A percentile compares a stretch with the other conserved stretches of the same genome.
Evolutionary conservation across 306 rosid species (phyloP).

Genomic region (Alnus rubra): DNA sequence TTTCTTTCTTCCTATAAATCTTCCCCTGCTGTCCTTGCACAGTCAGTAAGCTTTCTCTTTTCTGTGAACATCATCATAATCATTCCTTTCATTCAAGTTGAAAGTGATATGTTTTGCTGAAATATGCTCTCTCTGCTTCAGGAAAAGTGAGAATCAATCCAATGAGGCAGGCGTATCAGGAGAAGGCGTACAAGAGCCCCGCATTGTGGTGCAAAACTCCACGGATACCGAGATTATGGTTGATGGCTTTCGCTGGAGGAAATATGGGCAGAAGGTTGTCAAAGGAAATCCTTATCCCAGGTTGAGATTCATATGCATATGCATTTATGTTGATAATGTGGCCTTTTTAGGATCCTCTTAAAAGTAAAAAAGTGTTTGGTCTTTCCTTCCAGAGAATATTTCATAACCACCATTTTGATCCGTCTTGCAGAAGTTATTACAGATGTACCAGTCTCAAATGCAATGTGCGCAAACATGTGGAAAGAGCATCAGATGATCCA

Average conservation of each 20-base stretch:
- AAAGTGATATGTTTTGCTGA: slow-evolving; percentile 17
- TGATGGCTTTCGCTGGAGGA: slow-evolving; percentile 96
- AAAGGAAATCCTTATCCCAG: slow-evolving; percentile 93
- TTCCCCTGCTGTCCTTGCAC: not conserved
- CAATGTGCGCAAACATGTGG: slow-evolving; percentile 84
- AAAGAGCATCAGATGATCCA: slow-evolving; percentile 87
- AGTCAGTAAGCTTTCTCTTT: not conserved
- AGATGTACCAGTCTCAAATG: slow-evolving; percentile 85
- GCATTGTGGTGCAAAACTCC: slow-evolving; percentile 58
- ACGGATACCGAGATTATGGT: slow-evolving; percentile 59
- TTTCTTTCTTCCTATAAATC: not conserved
- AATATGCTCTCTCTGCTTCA: slow-evolving; percentile 33
- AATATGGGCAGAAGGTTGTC: slow-evolving; percentile 96
- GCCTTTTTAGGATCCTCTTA: not conserved
- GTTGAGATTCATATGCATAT: slow-evolving; percentile 25
- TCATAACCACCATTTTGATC: not conserved
- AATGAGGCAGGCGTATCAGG: slow-evolving; percentile 56
- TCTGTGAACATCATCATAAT: slow-evolving; percentile 5
- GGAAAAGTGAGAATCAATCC: slow-evolving; percentile 63
- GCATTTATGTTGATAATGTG: slow-evolving; percentile 6
- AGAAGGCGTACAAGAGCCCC: slow-evolving; percentile 57
- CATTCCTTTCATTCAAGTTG: not conserved
- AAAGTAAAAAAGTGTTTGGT: not conserved
- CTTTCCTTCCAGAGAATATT: not conserved
- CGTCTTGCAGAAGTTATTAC: slow-evolving; percentile 78